Percentiles rank a stretch among this genome's conserved stretches.
Conservation (phyloP, 2,329 filamentous ascomycete species). For the Ophiocordyceps camponoti-floridani region DNA sequence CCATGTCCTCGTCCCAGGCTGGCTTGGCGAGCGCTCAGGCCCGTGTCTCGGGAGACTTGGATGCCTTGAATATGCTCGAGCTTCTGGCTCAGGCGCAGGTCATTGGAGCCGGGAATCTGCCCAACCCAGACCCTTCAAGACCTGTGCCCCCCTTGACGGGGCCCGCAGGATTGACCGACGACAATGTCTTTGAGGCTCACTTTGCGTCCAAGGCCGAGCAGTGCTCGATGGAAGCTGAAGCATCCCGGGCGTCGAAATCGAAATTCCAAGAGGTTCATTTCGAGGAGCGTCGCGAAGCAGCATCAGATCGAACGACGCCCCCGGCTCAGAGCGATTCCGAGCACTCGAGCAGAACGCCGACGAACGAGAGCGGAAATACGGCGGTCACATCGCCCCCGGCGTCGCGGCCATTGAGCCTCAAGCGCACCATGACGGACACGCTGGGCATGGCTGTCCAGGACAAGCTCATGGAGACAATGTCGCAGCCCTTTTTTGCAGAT, state of each 20-base stretch:
- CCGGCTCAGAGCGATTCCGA: constrained; percentile 19
- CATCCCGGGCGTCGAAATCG: constrained; percentile 12
- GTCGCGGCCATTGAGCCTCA: constrained; percentile 49
- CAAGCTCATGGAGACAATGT: constrained; percentile 69
- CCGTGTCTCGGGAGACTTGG: constrained; percentile 62
- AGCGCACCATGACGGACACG: constrained; percentile 77
- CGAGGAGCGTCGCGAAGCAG: constrained; percentile 2
- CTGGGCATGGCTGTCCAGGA: constrained; percentile 57
- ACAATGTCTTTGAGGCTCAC: constrained; percentile 72
- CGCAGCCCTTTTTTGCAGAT: constrained; percentile 54
- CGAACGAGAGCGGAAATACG: constrained; percentile 36
- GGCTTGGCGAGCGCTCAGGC: constrained; percentile 73
- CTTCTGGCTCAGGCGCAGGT: constrained; percentile 67
- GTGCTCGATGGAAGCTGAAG: constrained; percentile 15
- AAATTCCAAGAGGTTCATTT: constrained; percentile 4
- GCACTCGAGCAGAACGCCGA: constrained; percentile 33
- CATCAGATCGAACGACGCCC: constrained; percentile 6
- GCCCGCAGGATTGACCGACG: constrained; percentile 52
- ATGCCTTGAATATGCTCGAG: constrained; percentile 82
- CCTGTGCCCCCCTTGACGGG: constrained; percentile 52
- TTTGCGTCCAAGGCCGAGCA: constrained; percentile 44
- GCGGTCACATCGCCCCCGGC: constrained; percentile 32
- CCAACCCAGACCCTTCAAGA: constrained; percentile 24
- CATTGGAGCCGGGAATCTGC: constrained; percentile 48
- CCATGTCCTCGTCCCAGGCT: constrained; percentile 44